Evolutionary conservation across 495 filamentous ascomycete genomes (phyloP).

Genomic region (Aspergillus asperescens): DNA sequence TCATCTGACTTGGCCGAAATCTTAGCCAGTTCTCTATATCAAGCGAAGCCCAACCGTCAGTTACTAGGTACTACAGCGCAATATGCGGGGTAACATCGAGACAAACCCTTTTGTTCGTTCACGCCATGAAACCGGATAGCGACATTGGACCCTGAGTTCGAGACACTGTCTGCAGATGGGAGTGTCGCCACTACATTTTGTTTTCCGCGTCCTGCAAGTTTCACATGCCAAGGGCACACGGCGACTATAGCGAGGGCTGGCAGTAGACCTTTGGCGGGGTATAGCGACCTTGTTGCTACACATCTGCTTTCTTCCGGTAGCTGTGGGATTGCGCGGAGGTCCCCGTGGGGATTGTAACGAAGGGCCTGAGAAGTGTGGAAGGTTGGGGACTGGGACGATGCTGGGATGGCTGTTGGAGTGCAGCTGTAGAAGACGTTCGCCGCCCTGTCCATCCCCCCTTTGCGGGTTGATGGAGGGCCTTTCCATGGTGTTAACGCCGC

Average conservation of each 20-base stretch:
- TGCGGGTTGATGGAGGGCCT: slow-evolving; percentile 9
- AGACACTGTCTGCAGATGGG: slow-evolving; percentile 55
- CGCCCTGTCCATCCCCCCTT: slow-evolving; percentile 6
- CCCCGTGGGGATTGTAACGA: slow-evolving; percentile 3
- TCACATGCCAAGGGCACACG: slow-evolving; percentile 58
- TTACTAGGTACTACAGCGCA: slow-evolving; percentile 8
- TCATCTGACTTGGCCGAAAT: slow-evolving; percentile 45
- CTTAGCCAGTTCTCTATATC: slow-evolving; percentile 35
- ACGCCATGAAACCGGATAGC: slow-evolving; percentile 54
- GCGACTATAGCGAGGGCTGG: slow-evolving; percentile 34
- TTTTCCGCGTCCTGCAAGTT: slow-evolving; percentile 65
- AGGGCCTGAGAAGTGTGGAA: background rate
- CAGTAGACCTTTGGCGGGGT: slow-evolving; percentile 34
- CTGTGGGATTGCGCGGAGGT: background rate
- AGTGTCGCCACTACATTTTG: slow-evolving; percentile 57
- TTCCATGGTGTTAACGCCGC: slow-evolving; percentile 16
- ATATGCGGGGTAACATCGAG: background rate
- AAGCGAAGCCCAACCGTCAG: slow-evolving; percentile 15
- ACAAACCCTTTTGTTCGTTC: slow-evolving; percentile 49
- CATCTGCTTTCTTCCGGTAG: slow-evolving; percentile 17
- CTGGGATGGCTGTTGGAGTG: slow-evolving; percentile 5
- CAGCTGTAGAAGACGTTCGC: slow-evolving; percentile 13
- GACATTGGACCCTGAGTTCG: slow-evolving; percentile 45
- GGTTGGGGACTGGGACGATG: slow-evolving; percentile 8
- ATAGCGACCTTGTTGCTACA: slow-evolving; percentile 45